Conservation (phyloP, 768 basidiomycete species). For the Pleurotus platypus region DNA sequence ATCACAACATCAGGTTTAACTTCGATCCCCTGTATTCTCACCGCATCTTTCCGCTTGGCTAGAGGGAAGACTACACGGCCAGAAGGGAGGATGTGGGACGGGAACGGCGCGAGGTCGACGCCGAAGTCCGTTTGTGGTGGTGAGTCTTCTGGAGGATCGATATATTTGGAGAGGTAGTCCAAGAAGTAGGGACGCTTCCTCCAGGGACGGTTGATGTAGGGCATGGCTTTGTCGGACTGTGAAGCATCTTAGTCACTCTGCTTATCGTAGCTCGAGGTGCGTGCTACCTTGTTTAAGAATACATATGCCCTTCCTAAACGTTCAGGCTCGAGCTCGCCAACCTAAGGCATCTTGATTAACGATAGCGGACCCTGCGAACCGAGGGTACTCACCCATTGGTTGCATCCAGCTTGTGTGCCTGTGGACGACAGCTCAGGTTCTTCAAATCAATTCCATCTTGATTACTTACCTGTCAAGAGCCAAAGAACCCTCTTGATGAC, state of each 20-base stretch:
- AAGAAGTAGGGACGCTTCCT: constrained; percentile 37
- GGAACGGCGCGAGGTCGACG: constrained; percentile 57
- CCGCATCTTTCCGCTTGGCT: constrained; percentile 37
- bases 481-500: constrained; percentile 58
- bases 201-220: constrained; percentile 58
- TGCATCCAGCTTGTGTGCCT: constrained; percentile 54
- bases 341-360: constrained; percentile 21
- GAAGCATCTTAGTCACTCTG: too few species aligned
- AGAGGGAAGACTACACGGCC: constrained; percentile 45
- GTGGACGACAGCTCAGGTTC: constrained; percentile 24
- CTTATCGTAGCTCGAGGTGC: too few species aligned
- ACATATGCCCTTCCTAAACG: constrained; percentile 59
- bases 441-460: constrained; percentile 2
- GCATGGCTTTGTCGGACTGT: constrained; percentile 54
- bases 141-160: constrained; percentile 50
- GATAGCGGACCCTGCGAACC: neutral
- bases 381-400: constrained; percentile 46
- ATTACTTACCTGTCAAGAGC: constrained; percentile 47
- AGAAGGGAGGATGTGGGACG: constrained; percentile 33
- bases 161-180: constrained; percentile 49
- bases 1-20: constrained; percentile 46
- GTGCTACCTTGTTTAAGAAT: constrained; percentile 53
- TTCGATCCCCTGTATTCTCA: constrained; percentile 33
- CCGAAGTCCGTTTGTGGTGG: constrained; percentile 39
- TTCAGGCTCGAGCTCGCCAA: constrained; percentile 50